Evolutionary conservation across 2,329 filamentous ascomycete species (phyloP), one percentile per base, ranked within the genome.

Genomic region (Fusarium dlaminii): DNA sequence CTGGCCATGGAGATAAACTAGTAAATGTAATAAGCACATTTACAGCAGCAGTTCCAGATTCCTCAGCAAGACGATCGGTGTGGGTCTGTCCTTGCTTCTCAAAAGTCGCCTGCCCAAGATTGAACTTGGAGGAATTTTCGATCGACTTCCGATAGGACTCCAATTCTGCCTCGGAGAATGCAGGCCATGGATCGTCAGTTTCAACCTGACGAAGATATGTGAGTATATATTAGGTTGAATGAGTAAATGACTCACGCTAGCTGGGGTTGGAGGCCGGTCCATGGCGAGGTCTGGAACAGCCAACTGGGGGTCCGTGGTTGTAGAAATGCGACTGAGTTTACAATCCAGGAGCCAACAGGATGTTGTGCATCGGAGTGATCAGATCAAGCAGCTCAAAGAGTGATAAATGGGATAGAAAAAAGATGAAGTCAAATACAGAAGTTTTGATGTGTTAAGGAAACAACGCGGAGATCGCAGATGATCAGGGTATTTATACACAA

Each of bases 51-150:
- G 22, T 9, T 1, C 18, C 14, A 32, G 46, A 4, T 1, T n/a
- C 3, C 5, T 17, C 4, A 8, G 6, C 29, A n/a, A 5, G 0
- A 6, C 0, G 8, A n/a, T 49, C 14, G 22, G 30, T 9, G 7
- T 0, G 15, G n/a, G 14, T 32, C 6, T 51, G 22, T 17, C 3
- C 8, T 0, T 4, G 6, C 2, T 17, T 15, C 20, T 18, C 29
- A 24, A 51, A 9, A 32, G 46, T 49, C 15, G 32, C 1, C 10
- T 51, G 22, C 29, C 22, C 14, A 13, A 18, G 4, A 3, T 24
- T 20, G 22, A 18, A 51, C 4, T 8, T 34, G 22, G 7, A 8
- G 46, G 46, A 11, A 51, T 51, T 32, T 20, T 49, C 22, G 22
- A 8, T 51, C 29, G 46, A 51, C 20, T 32, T 18, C 46, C 27